A percentile compares a stretch with the other conserved stretches of the same genome.
Evolutionary conservation across 257 asterid species (phyloP).

Genomic region (Mitragyna speciosa): DNA sequence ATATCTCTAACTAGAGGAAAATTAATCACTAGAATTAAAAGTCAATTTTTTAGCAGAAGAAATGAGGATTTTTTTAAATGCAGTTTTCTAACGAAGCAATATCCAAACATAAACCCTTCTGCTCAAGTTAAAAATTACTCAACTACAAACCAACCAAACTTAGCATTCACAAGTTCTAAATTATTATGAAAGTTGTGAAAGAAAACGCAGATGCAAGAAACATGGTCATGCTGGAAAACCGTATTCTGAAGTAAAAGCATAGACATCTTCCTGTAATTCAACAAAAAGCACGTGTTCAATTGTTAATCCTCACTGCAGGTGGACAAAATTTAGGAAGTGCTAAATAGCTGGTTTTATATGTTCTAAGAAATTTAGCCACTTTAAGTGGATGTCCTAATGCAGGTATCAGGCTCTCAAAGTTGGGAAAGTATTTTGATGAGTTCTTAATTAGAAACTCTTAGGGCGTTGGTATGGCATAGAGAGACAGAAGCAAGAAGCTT

Average conservation of each 20-base stretch:
- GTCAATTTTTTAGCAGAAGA: background rate
- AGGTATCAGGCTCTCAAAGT: too few species aligned
- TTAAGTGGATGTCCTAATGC: too few species aligned
- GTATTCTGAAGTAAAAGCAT: background rate
- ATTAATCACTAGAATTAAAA: background rate
- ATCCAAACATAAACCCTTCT: background rate
- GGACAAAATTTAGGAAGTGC: background rate
- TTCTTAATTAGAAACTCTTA: too few species aligned
- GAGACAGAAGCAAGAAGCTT: too few species aligned
- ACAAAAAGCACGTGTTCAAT: background rate
- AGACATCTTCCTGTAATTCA: background rate
- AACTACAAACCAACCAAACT: background rate
- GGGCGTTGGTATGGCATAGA: too few species aligned
- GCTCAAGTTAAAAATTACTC: background rate
- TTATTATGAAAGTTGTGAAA: background rate
- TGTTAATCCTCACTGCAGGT: background rate
- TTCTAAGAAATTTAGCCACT: background rate
- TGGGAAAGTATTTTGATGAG: too few species aligned
- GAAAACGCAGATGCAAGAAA: background rate
- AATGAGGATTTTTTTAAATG: background rate
- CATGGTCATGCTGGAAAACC: background rate
- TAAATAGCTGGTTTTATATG: background rate
- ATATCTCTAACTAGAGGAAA: background rate
- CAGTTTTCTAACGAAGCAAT: too few species aligned
- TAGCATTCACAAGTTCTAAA: background rate